Base-by-base conservation (phyloP, 192 early-diverging fungal genomes). In the Backusella psychrophila region DNA sequence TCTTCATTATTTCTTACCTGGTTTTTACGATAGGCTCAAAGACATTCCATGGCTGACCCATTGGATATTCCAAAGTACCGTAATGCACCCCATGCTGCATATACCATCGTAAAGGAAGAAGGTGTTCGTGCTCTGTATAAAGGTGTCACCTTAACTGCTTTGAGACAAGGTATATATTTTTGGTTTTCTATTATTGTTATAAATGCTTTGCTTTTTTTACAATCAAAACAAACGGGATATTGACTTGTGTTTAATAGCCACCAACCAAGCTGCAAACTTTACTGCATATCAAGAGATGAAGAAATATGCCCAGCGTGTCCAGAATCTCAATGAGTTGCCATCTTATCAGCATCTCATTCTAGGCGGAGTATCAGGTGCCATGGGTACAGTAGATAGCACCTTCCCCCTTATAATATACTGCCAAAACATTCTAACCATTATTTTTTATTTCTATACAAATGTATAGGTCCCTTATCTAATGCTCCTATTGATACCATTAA, bases 181-280 rank as follows among this genome's bases (percentile, higher is more conserved):
- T 49, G 17, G 19, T 12, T 59, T 59, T 23, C 9, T 59, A 23
- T 26, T 26, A 23, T 59, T 59, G 2, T 26, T 59, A 34, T 66
- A 29, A 75, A 75, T 35, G 23, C 7, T 53, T 53, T 53, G 5
- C 21, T 26, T 26, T 26, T 56, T 52, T n/a, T 53, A n/a, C 5
- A 23, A 14, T 63, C 11, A 29, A 21, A n/a, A 41, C 5, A 17
- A 68, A 17, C 11, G 11, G 29, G 14, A 9, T 4, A 70, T 14
- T 21, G 15, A 31, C 19, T 71, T 34, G 53, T 34, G 26, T 1
- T 63, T 72, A 29, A 26, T 66, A 91, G 94, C 93, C 31, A 97
- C 94, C 59, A 99, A 99, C 88, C 97, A 99, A 81, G 97, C 96
- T 35, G 97, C 94, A 77, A 99, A 99, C 89, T 99, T 99, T 80